Conservation (phyloP, 108 stramenopile genomes). For the Poteriospumella lacustris region DNA sequence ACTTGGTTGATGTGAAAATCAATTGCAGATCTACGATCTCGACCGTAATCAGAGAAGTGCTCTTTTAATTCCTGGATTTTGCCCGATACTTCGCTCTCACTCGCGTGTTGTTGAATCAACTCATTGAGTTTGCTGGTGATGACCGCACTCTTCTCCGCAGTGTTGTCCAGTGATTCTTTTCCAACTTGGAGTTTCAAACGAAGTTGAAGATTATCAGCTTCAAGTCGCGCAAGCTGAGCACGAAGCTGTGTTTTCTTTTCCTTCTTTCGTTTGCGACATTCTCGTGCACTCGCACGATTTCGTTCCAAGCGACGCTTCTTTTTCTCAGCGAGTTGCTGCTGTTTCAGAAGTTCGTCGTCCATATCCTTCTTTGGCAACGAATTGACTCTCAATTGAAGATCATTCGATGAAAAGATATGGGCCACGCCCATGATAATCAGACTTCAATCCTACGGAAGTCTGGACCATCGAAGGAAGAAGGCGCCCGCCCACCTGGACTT, state of each 20-base stretch:
- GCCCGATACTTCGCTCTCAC: constrained; percentile 68
- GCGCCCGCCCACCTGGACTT: too few relatives aligned
- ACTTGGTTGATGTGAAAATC: constrained; percentile 61
- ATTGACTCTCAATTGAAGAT: too few relatives aligned
- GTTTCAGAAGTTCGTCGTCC: not conserved
- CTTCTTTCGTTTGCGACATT: constrained; percentile 68
- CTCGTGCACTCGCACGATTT: constrained; percentile 71
- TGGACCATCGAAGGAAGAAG: too few relatives aligned
- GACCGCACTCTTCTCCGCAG: not conserved
- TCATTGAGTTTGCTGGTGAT: constrained; percentile 8
- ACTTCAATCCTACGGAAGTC: too few relatives aligned
- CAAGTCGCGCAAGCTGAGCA: constrained; percentile 68
- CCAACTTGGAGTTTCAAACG: constrained; percentile 70
- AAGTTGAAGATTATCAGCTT: constrained; percentile 78
- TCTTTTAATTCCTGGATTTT: constrained; percentile 76
- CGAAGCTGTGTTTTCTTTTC: constrained; percentile 72
- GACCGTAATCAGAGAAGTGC: constrained; percentile 78
- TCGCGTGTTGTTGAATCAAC: constrained; percentile 66
- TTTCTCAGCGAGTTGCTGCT: constrained; percentile 54
- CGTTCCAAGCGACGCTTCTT: constrained; percentile 72
- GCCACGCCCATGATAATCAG: too few relatives aligned
- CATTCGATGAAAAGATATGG: too few relatives aligned
- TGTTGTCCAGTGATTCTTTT: constrained; percentile 10
- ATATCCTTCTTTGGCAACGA: too few relatives aligned
- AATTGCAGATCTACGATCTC: constrained; percentile 67